Base-by-base conservation (phyloP, 176 grass and related monocot species). In the Zizania latifolia region DNA sequence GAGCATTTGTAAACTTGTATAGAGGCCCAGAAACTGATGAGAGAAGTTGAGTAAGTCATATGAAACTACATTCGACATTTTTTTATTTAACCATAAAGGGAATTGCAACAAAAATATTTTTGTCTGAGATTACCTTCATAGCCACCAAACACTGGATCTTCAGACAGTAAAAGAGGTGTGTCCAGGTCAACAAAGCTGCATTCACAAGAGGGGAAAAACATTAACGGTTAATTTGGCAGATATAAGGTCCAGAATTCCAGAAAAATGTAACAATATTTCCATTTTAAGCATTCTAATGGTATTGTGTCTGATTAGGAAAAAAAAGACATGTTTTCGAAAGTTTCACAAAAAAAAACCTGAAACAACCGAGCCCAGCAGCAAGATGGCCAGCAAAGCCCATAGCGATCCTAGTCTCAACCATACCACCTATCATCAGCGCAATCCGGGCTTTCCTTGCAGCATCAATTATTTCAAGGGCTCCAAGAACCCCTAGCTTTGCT, bases 381-480 rank as follows among this genome's bases (percentile, higher is more conserved):
- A 94, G 86, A 84, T 99, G 95, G 19, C 89, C 91, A 53, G 95
- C 86, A 57, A 99, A 99, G 51, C 95, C 91, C 91, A 94, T 94
- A 27, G 89, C 91, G 0, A 99, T 78, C 61, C 91, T 92, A 48
- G 95, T 99, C 83, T 99, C 92, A 5, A 99, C 92, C 95, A 99
- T 99, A 53, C 95, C 92, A 19, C 95, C 95, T 51, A 99, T 94
- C 95, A 99, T 99, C 67, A 99, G 89, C 4, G 82, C 72, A 37
- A 88, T 19, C 10, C 82, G 70, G 3, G 84, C 82, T 45, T 87
- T 90, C 88, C 86, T 90, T 61, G 91, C 91, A 10, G 81, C 82
- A 62, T 86, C 85, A 79, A 94, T 94, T 60, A 99, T 74, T 43
- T 99, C 89, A 3, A 99, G 89, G 77, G 81, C 84, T 70, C 89